phyloP scores from a whole-genome alignment of 208 protist genomes.

The Leishmania lainsoni region DNA sequence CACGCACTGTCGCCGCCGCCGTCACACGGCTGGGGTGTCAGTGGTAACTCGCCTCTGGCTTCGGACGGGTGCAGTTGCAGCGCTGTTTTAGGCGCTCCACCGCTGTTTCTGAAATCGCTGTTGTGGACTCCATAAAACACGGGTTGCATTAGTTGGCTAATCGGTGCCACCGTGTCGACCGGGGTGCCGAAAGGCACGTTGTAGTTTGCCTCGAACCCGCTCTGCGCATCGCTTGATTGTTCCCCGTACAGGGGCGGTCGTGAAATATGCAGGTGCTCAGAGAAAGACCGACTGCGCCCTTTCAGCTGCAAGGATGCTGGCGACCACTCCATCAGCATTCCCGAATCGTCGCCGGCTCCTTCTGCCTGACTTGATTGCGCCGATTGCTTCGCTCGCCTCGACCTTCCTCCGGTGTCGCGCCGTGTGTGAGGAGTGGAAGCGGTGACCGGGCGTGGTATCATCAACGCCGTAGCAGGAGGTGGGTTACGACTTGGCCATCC shows the following conservation, averaged over 20 bases:
- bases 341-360: neutral
- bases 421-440: neutral
- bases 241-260: neutral
- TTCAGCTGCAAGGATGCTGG: neutral
- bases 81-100: neutral
- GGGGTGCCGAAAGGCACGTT: neutral
- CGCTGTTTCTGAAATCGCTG: neutral
- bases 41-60: neutral
- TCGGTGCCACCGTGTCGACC: neutral
- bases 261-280: neutral
- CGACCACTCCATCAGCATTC: neutral
- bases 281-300: neutral
- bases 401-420: neutral
- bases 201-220: neutral
- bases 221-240: neutral
- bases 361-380: neutral
- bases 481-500: neutral
- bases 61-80: neutral
- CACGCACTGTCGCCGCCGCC: neutral
- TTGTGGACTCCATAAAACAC: neutral
- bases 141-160: neutral
- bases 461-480: neutral
- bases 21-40: neutral
- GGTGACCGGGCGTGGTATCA: neutral
- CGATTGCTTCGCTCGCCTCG: neutral